Evolutionary conservation across 257 asterid species (phyloP).

Genomic region (Lantana camara): DNA sequence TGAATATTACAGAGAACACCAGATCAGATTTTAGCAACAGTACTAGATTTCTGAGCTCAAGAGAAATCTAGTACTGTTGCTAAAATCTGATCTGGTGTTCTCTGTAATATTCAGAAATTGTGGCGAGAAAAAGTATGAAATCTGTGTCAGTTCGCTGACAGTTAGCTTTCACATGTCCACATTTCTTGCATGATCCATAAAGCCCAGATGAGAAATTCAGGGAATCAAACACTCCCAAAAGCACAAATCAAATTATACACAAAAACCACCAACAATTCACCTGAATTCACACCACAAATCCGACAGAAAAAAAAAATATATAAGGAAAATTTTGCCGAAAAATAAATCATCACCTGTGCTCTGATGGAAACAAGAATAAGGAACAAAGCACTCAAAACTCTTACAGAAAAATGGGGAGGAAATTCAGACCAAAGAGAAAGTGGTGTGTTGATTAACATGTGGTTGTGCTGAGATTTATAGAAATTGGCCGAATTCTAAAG

Average conservation of each 20-base stretch:
- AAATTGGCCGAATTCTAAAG: background rate
- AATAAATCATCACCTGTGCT: conserved; percentile 13
- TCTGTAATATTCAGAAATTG: background rate
- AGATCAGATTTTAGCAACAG: conserved; percentile 8
- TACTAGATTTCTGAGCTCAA: background rate
- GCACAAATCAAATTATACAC: conserved; percentile 1
- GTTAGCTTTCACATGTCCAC: background rate
- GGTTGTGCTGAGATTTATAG: conserved; percentile 14
- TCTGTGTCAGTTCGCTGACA: conserved; percentile 6
- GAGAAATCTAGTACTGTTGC: no score
- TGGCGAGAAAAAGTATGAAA: background rate
- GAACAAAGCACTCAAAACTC: background rate
- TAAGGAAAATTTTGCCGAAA: background rate
- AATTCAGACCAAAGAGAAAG: background rate
- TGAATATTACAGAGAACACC: conserved; percentile 2
- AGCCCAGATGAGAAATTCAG: conserved; percentile 7
- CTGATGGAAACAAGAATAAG: conserved; percentile 8
- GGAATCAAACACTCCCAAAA: background rate
- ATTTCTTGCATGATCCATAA: background rate
- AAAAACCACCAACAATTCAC: conserved; percentile 11
- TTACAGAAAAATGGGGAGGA: background rate
- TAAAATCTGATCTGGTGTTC: conserved; percentile 16
- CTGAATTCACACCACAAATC: conserved; percentile 13
- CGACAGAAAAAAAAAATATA: background rate
- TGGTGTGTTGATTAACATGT: conserved; percentile 2